Evolutionary conservation across 1,284 basidiomycete species (phyloP).

Genomic region (Microbotryum violaceum): DNA sequence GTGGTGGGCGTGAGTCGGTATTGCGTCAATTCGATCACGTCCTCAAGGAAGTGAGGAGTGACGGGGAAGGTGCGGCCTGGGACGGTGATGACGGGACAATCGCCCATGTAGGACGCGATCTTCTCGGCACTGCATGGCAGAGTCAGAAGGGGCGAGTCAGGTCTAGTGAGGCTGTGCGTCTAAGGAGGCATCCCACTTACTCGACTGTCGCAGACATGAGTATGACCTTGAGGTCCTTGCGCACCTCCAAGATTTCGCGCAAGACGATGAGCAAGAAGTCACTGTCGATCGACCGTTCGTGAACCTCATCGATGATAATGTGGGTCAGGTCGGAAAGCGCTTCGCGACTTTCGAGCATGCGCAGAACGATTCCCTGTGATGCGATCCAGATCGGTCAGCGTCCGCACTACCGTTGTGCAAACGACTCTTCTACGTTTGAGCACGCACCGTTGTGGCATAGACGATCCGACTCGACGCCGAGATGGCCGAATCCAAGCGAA

Average conservation of each 20-base stretch:
- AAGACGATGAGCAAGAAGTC: conserved; percentile 95
- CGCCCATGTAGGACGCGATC: conserved; percentile 85
- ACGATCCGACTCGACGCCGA: conserved; percentile 43
- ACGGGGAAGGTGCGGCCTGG: conserved; percentile 98
- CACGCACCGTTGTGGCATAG: conserved; percentile 58
- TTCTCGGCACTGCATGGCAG: conserved; percentile 56
- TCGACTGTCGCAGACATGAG: conserved; percentile 98
- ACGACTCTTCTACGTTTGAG: neutral
- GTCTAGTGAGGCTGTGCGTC: neutral
- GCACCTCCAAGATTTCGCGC: conserved; percentile 71
- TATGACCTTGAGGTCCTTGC: conserved; percentile 80
- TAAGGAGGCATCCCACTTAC: conserved; percentile 4
- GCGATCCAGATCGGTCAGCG: neutral
- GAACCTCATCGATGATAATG: conserved; percentile 79
- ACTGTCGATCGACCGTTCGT: conserved; percentile 94
- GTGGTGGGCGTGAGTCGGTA: conserved; percentile 65
- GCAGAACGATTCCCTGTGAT: conserved; percentile 85
- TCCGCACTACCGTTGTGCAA: neutral
- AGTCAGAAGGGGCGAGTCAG: neutral
- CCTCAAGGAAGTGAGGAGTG: conserved; percentile 78
- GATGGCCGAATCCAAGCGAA: conserved; percentile 73
- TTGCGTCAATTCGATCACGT: conserved; percentile 77
- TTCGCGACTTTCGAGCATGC: conserved; percentile 84
- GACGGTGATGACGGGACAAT: conserved; percentile 73
- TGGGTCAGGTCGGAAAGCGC: conserved; percentile 90